Conservation (phyloP, 306 rosid genomes). For the Prunus davidiana region DNA sequence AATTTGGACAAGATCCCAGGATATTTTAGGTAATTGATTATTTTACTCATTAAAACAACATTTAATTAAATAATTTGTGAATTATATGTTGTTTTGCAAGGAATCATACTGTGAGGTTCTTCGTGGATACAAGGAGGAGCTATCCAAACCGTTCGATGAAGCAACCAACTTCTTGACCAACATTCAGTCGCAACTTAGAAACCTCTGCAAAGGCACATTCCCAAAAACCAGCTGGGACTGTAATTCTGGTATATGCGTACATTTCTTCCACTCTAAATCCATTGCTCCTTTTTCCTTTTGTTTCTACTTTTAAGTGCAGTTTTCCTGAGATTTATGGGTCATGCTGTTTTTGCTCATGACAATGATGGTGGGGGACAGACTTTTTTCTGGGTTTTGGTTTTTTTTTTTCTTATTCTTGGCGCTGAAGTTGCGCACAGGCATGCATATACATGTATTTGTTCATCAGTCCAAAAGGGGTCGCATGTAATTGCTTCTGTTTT, state of each 20-base stretch:
- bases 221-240: slow-evolving; percentile 23
- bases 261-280: neutral
- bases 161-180: slow-evolving; percentile 57
- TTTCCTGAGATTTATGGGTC: too few relatives aligned
- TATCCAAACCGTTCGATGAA: slow-evolving; percentile 67
- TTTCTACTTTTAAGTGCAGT: too few relatives aligned
- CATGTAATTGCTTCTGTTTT: neutral
- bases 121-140: slow-evolving; percentile 59
- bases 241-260: slow-evolving; percentile 35
- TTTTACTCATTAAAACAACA: too few relatives aligned
- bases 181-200: slow-evolving; percentile 61
- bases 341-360: too few relatives aligned
- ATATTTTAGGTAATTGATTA: too few relatives aligned
- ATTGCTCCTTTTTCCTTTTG: neutral
- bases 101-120: slow-evolving; percentile 68
- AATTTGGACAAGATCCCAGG: too few relatives aligned
- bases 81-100: slow-evolving; percentile 20
- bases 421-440: neutral
- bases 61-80: too few relatives aligned
- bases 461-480: neutral
- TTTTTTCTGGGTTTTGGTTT: neutral
- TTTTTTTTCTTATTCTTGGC: neutral
- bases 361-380: too few relatives aligned
- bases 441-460: neutral
- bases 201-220: slow-evolving; percentile 62